Conservation (phyloP, 2,329 filamentous ascomycete genomes). For the Penicillium sp. region DNA sequence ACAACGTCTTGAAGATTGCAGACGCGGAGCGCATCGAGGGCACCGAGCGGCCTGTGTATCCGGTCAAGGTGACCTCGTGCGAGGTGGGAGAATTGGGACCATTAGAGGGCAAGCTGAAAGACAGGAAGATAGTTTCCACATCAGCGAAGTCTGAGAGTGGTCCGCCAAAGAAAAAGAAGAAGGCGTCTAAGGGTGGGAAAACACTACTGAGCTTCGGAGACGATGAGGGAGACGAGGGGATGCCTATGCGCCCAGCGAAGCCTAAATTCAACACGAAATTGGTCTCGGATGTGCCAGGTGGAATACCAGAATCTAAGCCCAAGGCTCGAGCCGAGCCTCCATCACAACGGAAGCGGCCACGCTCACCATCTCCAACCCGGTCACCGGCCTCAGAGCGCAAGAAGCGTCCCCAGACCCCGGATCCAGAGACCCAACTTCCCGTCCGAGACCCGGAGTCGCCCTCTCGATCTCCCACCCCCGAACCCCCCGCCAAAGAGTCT, state of each 20-base stretch:
- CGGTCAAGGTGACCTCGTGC: constrained; percentile 66
- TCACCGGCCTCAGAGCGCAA: constrained; percentile 30
- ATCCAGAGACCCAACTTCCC: constrained; percentile 47
- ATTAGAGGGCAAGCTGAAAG: constrained; percentile 47
- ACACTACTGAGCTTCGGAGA: constrained; percentile 50
- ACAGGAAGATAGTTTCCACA: constrained; percentile 40
- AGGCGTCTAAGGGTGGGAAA: constrained; percentile 45
- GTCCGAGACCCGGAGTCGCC: constrained; percentile 47
- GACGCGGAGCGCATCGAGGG: constrained; percentile 79
- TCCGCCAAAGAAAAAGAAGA: constrained; percentile 45
- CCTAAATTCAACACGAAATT: constrained; percentile 52
- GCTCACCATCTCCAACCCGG: constrained; percentile 35
- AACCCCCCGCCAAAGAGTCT: constrained; percentile 35
- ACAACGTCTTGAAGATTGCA: constrained; percentile 91
- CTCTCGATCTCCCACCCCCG: constrained; percentile 33
- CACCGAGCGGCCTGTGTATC: constrained; percentile 81
- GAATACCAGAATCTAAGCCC: constrained; percentile 14
- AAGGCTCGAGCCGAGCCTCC: constrained; percentile 13
- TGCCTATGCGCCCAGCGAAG: constrained; percentile 42
- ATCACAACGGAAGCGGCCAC: constrained; percentile 32
- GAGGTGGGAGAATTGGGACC: constrained; percentile 50
- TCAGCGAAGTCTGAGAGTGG: constrained; percentile 27
- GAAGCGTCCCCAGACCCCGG: constrained; percentile 40
- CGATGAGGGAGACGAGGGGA: constrained; percentile 43
- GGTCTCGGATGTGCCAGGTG: constrained; percentile 36